These are phyloP conservation scores for Fagopyrum homotropicum DNA, from an alignment of 148 eudicot genomes.

Conservation along the genomic window DNA sequence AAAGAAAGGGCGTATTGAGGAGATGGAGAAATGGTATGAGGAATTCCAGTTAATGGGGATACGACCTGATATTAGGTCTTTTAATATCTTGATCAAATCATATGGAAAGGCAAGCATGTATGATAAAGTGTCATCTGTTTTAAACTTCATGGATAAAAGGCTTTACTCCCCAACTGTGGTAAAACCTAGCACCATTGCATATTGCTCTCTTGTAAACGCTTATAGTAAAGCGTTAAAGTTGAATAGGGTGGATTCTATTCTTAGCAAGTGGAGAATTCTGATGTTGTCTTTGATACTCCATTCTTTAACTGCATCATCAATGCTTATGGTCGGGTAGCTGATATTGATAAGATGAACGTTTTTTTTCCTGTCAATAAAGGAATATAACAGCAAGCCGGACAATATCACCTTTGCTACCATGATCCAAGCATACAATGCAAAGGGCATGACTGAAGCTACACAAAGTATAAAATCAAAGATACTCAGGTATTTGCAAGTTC, in stretches of 20 bases:
- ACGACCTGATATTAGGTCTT: conserved; percentile 63
- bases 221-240: conserved; percentile 61
- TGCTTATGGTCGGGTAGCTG: conserved; percentile 68
- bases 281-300: conserved; percentile 68
- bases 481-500: conserved; percentile 30
- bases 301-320: conserved; percentile 70
- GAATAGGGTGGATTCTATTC: conserved; percentile 63
- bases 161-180: conserved; percentile 65
- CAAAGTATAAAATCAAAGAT: conserved; percentile 40
- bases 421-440: conserved; percentile 59
- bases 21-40: conserved; percentile 87
- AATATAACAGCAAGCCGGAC: conserved; percentile 50
- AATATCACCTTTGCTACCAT: conserved; percentile 69
- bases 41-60: conserved; percentile 86
- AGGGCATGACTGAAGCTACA: conserved; percentile 70
- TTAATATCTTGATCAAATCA: conserved; percentile 72
- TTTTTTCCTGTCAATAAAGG: conserved; percentile 58
- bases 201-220: conserved; percentile 64
- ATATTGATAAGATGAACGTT: conserved; percentile 46
- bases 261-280: conserved; percentile 76
- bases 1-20: conserved; percentile 40
- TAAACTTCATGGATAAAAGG: conserved; percentile 65
- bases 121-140: conserved; percentile 57
- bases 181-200: conserved; percentile 77
- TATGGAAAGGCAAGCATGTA: conserved; percentile 70